These are phyloP conservation scores for Talaromyces ruber DNA, from an alignment of 495 filamentous ascomycete species.

Conservation along the genomic window DNA sequence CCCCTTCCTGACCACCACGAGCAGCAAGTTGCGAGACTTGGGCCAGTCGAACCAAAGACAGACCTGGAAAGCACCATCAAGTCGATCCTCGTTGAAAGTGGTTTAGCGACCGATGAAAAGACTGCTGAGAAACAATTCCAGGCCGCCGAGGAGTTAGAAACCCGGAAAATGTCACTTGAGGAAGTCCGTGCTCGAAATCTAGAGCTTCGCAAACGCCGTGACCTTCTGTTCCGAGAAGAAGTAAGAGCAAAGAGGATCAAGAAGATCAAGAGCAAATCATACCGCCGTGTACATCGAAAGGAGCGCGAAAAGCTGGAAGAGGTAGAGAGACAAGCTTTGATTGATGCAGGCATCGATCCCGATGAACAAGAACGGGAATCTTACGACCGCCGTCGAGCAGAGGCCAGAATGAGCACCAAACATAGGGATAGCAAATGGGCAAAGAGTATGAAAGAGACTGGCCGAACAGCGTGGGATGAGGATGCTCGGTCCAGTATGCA, in stretches of 20 bases:
- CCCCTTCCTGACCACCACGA: constrained; percentile 67
- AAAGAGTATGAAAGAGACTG: constrained; percentile 73
- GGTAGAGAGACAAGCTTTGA: constrained; percentile 59
- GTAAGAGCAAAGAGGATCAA: constrained; percentile 84
- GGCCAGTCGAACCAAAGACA: constrained; percentile 53
- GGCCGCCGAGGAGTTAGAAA: constrained; percentile 61
- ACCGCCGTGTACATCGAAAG: constrained; percentile 83
- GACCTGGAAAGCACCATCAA: constrained; percentile 80
- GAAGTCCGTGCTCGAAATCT: constrained; percentile 67
- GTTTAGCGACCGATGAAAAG: constrained; percentile 53
- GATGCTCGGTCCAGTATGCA: constrained; percentile 66
- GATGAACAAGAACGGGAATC: constrained; percentile 74
- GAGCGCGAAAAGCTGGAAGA: constrained; percentile 67
- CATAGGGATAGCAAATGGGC: constrained; percentile 94
- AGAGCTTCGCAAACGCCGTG: constrained; percentile 70
- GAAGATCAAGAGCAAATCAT: constrained; percentile 96
- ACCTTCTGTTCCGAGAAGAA: constrained; percentile 87
- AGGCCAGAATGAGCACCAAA: constrained; percentile 80
- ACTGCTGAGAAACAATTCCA: constrained; percentile 55
- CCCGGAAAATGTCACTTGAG: constrained; percentile 54
- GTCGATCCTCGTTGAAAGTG: constrained; percentile 81
- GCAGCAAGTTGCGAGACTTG: constrained; percentile 35
- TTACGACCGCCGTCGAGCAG: constrained; percentile 70
- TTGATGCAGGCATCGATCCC: constrained; percentile 56
- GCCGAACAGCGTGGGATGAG: constrained; percentile 74